Base-by-base conservation (phyloP, 305 asterid species). In the Nicotiana rustica region DNA sequence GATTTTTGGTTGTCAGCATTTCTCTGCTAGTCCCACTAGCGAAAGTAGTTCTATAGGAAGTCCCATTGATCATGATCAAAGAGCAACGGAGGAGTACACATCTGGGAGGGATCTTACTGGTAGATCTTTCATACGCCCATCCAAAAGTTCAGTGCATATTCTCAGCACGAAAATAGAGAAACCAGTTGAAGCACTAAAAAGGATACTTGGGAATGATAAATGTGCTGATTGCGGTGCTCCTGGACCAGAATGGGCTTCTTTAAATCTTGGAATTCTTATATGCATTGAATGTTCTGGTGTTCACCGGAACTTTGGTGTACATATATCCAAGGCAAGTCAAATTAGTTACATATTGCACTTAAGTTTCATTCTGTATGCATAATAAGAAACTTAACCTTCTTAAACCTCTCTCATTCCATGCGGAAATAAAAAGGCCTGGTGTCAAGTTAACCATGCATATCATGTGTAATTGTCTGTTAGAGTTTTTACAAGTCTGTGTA, bases 161-260 rank as follows among this genome's bases (percentile, higher is more conserved):
- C 73, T 76, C 84, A 84, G 85, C 89, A 49, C 79, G 84, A 89
- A 85, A 82, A 67, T 71, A 70, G 92, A 85, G 88, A 91, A 84
- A 86, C 94, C 93, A 78, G 87, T 89, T 62, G 92, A 91, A 86
- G 90, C 89, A 80, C 77, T 93, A 78, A 89, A 87, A 87, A 89
- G 88, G 86, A 78, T 93, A 87, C 97, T 93, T 65, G 97, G 99
- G 78, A 95, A 93, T 86, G 98, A 95, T 86, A 93, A 89, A 90
- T 95, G 99, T 90, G 99, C 99, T 17, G 99, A 95, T 89, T 95
- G 99, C 67, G 97, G 98, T 82, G 94, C 99, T 56, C 92, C 94
- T 77, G 97, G 90, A 77, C 99, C 98, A 73, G 98, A 95, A 60
- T 95, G 98, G 98, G 98, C 98, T 85, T 95, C 98, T 87, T 89